phyloP scores from a whole-genome alignment of 192 early-diverging fungal genomes.

The Mortierella alpina region DNA sequence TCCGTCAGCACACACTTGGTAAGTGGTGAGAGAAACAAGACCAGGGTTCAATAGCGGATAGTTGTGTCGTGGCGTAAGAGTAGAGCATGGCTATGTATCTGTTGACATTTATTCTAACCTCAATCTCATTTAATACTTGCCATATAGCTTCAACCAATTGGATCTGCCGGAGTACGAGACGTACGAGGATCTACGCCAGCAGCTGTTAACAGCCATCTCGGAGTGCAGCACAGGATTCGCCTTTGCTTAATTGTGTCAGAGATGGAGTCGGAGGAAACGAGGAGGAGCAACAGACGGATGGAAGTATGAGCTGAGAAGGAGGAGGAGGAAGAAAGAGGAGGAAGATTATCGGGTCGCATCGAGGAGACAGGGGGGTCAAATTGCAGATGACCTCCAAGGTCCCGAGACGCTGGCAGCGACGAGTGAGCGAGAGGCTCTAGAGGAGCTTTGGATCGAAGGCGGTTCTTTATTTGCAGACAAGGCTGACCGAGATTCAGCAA shows the following conservation, averaged over 20 bases:
- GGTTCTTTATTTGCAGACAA: too few relatives aligned
- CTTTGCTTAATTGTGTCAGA: constrained; percentile 70
- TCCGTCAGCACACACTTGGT: constrained; percentile 97
- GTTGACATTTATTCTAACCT: constrained; percentile 4
- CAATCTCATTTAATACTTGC: background rate
- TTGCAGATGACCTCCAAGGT: too few relatives aligned
- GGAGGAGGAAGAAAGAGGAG: background rate
- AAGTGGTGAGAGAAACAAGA: constrained; percentile 8
- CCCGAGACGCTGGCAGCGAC: too few relatives aligned
- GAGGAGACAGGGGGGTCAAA: too few relatives aligned
- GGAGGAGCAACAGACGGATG: too few relatives aligned
- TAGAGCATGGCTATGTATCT: too few relatives aligned
- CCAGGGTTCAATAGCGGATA: background rate
- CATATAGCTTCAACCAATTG: constrained; percentile 92
- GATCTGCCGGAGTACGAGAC: constrained; percentile 93
- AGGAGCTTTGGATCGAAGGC: too few relatives aligned
- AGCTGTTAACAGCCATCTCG: constrained; percentile 87
- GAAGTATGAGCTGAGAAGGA: background rate
- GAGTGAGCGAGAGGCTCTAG: too few relatives aligned
- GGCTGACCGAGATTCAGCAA: too few relatives aligned
- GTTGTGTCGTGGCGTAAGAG: too few relatives aligned
- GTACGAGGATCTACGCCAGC: constrained; percentile 87
- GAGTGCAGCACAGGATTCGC: constrained; percentile 96
- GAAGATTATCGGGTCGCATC: background rate
- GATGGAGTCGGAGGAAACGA: constrained; percentile 30